Conservation (phyloP, 139 green algal genomes). For the Tetraselmis striata region DNA sequence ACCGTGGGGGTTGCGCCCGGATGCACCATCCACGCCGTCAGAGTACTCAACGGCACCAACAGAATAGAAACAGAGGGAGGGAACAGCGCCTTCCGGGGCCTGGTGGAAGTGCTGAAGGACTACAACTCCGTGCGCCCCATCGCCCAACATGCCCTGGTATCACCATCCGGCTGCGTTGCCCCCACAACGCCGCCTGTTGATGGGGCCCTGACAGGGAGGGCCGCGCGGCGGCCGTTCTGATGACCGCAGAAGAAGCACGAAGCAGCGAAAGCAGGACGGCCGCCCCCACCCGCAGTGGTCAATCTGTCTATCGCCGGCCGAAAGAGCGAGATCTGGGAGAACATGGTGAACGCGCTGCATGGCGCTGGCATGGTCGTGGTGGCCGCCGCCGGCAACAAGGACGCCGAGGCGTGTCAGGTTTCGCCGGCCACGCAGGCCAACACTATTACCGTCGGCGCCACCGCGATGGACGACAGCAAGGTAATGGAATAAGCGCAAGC, state of each 20-base stretch:
- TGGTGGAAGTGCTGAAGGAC: not conserved
- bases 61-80: too few species aligned
- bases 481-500: too few species aligned
- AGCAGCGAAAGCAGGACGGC: not conserved
- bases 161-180: too few species aligned
- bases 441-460: constrained; percentile 5
- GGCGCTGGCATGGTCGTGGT: not conserved
- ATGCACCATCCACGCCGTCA: constrained; percentile 8
- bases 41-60: not conserved
- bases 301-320: not conserved
- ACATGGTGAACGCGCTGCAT: constrained; percentile 1
- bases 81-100: not conserved
- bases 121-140: not conserved
- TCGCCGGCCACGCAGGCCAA: not conserved
- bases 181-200: too few species aligned
- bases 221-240: too few species aligned
- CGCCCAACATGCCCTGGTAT: too few species aligned
- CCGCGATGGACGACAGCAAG: constrained; percentile 1
- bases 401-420: not conserved
- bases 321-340: not conserved
- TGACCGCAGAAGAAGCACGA: not conserved
- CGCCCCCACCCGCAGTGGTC: not conserved
- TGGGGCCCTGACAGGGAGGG: too few species aligned
- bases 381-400: constrained; percentile 4
- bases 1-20: not conserved